These are phyloP conservation scores for Tagetes erecta DNA, from an alignment of 129 eudicot genomes.

Conservation along the genomic window DNA sequence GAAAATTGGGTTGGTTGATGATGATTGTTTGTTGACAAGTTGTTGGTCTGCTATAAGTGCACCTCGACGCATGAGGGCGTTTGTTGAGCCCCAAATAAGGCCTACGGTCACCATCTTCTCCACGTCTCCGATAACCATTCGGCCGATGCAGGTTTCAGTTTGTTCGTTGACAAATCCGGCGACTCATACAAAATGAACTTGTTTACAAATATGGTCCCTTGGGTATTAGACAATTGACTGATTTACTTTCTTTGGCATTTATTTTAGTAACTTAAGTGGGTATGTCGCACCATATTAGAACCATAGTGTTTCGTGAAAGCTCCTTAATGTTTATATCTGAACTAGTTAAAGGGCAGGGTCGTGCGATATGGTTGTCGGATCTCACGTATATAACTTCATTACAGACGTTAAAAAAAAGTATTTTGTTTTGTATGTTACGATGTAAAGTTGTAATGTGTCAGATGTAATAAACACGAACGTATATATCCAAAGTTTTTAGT, in stretches of 20 bases:
- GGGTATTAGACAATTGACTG: background rate
- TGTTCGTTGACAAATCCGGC: background rate
- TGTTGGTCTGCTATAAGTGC: constrained; percentile 68
- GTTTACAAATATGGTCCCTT: constrained; percentile 1
- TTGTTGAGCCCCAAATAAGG: constrained; percentile 94
- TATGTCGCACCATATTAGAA: too few relatives aligned
- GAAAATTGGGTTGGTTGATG: constrained; percentile 47
- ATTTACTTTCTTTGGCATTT: background rate
- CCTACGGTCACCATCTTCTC: constrained; percentile 96
- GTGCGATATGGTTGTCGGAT: too few relatives aligned
- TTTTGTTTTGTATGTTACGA: too few relatives aligned
- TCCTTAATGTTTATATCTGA: too few relatives aligned
- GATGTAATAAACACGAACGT: too few relatives aligned
- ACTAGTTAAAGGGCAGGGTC: too few relatives aligned
- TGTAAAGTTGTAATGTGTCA: too few relatives aligned
- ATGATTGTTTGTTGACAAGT: constrained; percentile 39
- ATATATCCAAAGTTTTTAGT: too few relatives aligned
- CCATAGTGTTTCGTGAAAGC: too few relatives aligned
- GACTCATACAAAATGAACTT: background rate
- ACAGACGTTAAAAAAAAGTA: too few relatives aligned
- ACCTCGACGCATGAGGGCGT: constrained; percentile 85
- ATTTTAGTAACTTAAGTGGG: too few relatives aligned
- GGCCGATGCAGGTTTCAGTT: constrained; percentile 18
- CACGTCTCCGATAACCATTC: constrained; percentile 52
- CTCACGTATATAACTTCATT: too few relatives aligned